phyloP scores from a whole-genome alignment of 1,139 yeast species.

The Candida sp. region DNA sequence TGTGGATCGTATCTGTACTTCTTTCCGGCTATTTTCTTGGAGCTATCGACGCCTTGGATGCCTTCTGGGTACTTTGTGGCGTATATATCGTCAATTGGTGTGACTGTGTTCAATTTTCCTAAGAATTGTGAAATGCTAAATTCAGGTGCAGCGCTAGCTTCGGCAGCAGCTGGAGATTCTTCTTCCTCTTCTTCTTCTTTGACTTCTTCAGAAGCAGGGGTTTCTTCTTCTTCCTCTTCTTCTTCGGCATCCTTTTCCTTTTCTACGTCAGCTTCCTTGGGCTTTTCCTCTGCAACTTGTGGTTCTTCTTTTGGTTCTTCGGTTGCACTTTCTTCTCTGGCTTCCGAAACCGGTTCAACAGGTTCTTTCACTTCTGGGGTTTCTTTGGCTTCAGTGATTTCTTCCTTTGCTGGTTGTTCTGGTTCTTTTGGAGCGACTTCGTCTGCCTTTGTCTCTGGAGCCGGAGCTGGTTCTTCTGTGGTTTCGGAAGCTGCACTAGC shows the following conservation, averaged over 20 bases:
- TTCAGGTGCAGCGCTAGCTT: conserved; percentile 15
- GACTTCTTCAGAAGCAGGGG: conserved; percentile 14
- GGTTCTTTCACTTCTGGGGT: conserved; percentile 5
- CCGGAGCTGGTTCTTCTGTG: conserved; percentile 10
- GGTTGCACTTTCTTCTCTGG: conserved; percentile 2
- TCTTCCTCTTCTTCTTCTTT: conserved; percentile 25
- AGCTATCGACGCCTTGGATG: conserved; percentile 55
- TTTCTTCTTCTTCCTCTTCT: conserved; percentile 6
- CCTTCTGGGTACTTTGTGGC: conserved; percentile 64
- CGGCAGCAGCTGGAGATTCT: conserved; percentile 25
- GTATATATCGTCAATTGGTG: conserved; percentile 61
- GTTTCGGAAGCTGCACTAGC: conserved; percentile 14
- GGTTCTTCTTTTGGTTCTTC: conserved; percentile 5
- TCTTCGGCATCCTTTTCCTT: conserved; percentile 10
- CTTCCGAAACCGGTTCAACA: conserved; percentile 1
- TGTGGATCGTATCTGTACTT: conserved; percentile 77
- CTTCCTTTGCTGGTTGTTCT: conserved; percentile 2
- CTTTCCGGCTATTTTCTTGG: conserved; percentile 48
- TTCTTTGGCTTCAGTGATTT: not conserved
- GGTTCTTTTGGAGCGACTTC: conserved; percentile 1
- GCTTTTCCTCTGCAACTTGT: conserved; percentile 8
- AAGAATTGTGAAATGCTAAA: conserved; percentile 61
- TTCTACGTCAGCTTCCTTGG: conserved; percentile 9
- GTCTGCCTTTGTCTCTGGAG: not conserved
- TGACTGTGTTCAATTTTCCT: conserved; percentile 51